phyloP scores from a whole-genome alignment of 352 stramenopile genomes.

The Phytopythium aichiense region DNA sequence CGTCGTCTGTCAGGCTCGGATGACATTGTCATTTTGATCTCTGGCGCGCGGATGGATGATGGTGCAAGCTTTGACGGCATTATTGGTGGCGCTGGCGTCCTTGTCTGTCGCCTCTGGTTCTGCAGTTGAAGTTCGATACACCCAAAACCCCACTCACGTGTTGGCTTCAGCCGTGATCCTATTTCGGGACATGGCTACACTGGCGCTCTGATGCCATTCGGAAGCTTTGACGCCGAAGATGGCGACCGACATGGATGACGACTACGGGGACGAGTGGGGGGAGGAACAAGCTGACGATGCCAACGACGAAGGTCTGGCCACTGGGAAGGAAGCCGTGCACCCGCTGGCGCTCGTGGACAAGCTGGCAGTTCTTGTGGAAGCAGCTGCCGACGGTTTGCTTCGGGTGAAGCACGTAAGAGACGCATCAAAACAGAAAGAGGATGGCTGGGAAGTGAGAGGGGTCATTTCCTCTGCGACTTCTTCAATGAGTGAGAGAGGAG shows the following conservation, averaged over 20 bases:
- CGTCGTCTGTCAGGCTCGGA: too few species aligned
- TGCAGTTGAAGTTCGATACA: too few species aligned
- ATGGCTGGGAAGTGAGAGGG: neutral
- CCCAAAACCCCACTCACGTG: too few species aligned
- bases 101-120: too few species aligned
- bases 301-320: neutral
- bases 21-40: neutral
- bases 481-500: neutral
- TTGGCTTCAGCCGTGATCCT: too few species aligned
- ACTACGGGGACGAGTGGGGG: slow-evolving; percentile 17
- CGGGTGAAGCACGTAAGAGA: neutral
- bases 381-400: neutral
- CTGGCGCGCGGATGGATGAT: too few species aligned
- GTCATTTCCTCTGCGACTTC: neutral
- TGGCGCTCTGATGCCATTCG: slow-evolving; percentile 1
- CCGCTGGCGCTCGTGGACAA: neutral
- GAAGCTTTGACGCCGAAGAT: slow-evolving; percentile 6
- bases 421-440: neutral
- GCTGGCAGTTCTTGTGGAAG: neutral
- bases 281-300: slow-evolving; percentile 10
- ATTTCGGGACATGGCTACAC: slow-evolving; percentile 13
- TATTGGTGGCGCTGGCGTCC: too few species aligned
- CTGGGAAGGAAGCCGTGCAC: neutral
- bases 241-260: slow-evolving; percentile 11
- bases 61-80: too few species aligned